Evolutionary conservation across 2,329 filamentous ascomycete genomes (phyloP).

Genomic region (Ceratocystis harringtonii): DNA sequence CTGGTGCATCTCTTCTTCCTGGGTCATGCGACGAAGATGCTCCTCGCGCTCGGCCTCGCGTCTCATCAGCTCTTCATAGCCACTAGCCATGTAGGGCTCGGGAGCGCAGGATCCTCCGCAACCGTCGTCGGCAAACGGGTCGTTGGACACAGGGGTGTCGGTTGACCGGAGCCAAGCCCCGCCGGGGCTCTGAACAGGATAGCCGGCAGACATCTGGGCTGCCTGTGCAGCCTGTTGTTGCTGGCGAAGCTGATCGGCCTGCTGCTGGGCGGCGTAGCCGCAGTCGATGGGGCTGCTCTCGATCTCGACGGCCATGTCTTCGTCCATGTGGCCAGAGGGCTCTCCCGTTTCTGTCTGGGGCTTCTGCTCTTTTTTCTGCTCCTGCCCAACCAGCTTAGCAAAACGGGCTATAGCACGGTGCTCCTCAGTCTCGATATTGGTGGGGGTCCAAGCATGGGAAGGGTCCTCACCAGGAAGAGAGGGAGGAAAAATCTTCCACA

Average conservation of each 20-base stretch:
- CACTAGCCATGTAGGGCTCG: conserved; percentile 73
- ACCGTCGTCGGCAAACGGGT: conserved; percentile 25
- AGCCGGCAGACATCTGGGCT: conserved; percentile 6
- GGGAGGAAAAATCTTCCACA: conserved; percentile 72
- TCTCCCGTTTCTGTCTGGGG: conserved; percentile 20
- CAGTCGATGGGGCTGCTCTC: background rate
- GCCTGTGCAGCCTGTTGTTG: background rate
- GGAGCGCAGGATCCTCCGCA: conserved; percentile 29
- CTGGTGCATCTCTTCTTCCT: conserved; percentile 8
- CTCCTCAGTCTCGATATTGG: conserved; percentile 42
- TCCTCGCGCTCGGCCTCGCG: conserved; percentile 40
- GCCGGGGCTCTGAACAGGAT: conserved; percentile 5
- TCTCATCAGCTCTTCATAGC: conserved; percentile 57
- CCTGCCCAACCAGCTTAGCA: conserved; percentile 27
- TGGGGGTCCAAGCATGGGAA: conserved; percentile 37
- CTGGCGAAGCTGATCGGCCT: background rate
- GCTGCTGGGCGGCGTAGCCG: conserved; percentile 4
- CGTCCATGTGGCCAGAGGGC: conserved; percentile 5
- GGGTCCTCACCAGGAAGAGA: conserved; percentile 40
- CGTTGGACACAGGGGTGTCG: background rate
- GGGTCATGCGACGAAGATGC: conserved; percentile 7
- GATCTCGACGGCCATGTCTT: conserved; percentile 16
- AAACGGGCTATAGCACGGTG: conserved; percentile 46
- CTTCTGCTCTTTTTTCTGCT: conserved; percentile 23
- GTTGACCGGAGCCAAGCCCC: conserved; percentile 13